Evolutionary conservation across 2,329 filamentous ascomycete genomes (phyloP), one percentile per base, ranked within the genome.

Genomic region (Apiospora saccharicola): DNA sequence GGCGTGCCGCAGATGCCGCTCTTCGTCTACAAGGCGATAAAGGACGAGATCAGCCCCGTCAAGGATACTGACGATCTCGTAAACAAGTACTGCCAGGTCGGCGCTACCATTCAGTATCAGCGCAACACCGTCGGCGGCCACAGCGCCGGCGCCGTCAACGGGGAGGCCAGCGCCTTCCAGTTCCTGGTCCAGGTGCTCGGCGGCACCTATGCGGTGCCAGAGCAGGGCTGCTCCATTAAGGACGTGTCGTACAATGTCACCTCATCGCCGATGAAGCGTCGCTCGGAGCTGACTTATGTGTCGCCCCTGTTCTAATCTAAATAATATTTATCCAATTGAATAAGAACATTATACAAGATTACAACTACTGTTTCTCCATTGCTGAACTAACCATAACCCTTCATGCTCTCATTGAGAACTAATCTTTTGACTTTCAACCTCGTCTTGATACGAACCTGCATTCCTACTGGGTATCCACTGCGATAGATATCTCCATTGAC

Each of bases 21-120:
- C 3, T 83, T 84, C 72, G 76, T 85, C 2, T 86, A 87, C 78
- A 85, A 87, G 72, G 82, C 84, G 0, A 79, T 83, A 67, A 73
- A 77, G 1, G 85, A 87, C 68, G 81, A 86, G 71, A 76, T 85
- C 70, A 82, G 79, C n/a, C 78, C 79, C 1, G 77, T 85, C 16
- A 75, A 75, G 4, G 82, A 83, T n/a, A 86, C 82, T 1, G 84
- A 86, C 71, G 75, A 69, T 0, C 74, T 87, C 46, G 80, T 86
- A 1, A 41, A 80, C 1, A 76, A 76, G n/a, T 85, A 83, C 71
- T 86, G 85, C 71, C 72, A 72, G 0, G 77, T 77, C 16, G 84
- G 83, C 4, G 82, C 81, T 1, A 81, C 79, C 14, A 83, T 87
- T 61, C 75, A 81, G 49, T 86, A 86, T 73, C 78, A 83, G 71